phyloP scores from a whole-genome alignment of 371 early-diverging fungal species.

The Mortierella sp. region DNA sequence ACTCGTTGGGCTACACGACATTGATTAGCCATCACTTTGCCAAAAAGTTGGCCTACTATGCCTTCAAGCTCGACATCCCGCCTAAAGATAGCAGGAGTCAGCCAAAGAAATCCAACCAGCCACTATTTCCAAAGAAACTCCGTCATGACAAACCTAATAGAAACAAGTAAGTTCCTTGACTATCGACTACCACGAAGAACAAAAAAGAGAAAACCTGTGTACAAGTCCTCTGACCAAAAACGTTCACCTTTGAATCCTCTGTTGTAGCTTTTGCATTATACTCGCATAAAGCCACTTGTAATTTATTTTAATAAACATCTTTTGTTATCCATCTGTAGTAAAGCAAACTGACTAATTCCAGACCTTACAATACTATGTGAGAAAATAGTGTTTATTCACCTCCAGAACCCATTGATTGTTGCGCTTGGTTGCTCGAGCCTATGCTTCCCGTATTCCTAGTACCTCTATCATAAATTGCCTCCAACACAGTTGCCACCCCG shows the following conservation, averaged over 20 bases:
- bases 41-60: conserved; percentile 81
- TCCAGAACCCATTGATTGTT: neutral
- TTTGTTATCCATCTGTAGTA: neutral
- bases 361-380: too few species aligned
- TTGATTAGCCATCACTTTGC: conserved; percentile 76
- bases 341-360: neutral
- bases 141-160: conserved; percentile 55
- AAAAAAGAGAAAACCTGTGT: too few species aligned
- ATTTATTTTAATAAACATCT: neutral
- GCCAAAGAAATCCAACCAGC: conserved; percentile 1
- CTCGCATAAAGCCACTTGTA: conserved; percentile 5
- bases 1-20: conserved; percentile 69
- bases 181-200: neutral
- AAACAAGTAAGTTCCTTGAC: conserved; percentile 41
- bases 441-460: neutral
- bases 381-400: neutral
- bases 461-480: neutral
- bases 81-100: neutral
- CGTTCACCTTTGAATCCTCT: neutral
- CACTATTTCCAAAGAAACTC: conserved; percentile 45
- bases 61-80: conserved; percentile 60
- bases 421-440: neutral
- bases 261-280: conserved; percentile 11
- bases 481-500: conserved; percentile 5
- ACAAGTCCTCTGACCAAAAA: neutral